Conservation (phyloP, 2,329 filamentous ascomycete genomes). For the Colletotrichum spaethianum region DNA sequence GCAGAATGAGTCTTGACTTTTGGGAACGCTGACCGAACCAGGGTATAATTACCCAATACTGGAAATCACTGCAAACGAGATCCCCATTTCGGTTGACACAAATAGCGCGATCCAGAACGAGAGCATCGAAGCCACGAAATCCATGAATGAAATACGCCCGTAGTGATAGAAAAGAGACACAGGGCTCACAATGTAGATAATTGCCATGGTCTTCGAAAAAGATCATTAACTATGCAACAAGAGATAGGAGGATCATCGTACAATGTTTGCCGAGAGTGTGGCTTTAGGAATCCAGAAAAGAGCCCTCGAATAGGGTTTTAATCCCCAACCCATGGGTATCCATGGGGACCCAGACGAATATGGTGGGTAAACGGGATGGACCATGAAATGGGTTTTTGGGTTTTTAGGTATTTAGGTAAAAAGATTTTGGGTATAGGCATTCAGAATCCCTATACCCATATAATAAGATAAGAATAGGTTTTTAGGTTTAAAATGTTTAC, state of each 20-base stretch:
- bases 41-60: slow-evolving; percentile 73
- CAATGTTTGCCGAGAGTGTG: slow-evolving; percentile 74
- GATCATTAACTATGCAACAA: slow-evolving; percentile 2
- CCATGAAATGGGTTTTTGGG: too few species aligned
- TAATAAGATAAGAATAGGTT: too few species aligned
- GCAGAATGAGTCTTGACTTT: slow-evolving; percentile 53
- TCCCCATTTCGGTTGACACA: slow-evolving; percentile 71
- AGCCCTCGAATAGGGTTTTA: too few species aligned
- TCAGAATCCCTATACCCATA: too few species aligned
- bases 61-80: slow-evolving; percentile 73
- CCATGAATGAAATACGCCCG: slow-evolving; percentile 75
- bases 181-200: slow-evolving; percentile 72
- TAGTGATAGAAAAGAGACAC: slow-evolving; percentile 73
- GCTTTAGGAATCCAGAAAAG: slow-evolving; percentile 79
- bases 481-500: too few species aligned
- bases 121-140: slow-evolving; percentile 75
- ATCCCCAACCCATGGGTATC: too few species aligned
- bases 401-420: too few species aligned
- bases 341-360: too few species aligned
- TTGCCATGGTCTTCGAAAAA: slow-evolving; percentile 67
- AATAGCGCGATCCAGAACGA: slow-evolving; percentile 77
- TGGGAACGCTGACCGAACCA: slow-evolving; percentile 71
- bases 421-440: too few species aligned
- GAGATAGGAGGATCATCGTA: slow-evolving; percentile 47
- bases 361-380: too few species aligned